Evolutionary conservation across 1,139 yeast species (phyloP).

Genomic region (Meyerozyma carpophila): DNA sequence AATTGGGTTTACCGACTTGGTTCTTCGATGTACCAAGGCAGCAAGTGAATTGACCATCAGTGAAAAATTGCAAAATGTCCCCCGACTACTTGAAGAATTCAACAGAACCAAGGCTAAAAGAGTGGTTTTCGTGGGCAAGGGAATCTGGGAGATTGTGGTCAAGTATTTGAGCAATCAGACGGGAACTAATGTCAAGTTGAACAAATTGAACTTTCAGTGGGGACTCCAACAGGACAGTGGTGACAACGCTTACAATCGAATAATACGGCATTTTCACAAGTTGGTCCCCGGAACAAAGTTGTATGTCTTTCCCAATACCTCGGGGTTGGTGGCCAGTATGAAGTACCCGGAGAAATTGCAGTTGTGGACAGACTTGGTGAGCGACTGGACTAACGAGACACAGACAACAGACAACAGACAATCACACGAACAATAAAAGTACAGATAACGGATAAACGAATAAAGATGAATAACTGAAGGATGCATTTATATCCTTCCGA

Average conservation of each 20-base stretch:
- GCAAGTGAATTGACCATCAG: constrained; percentile 47
- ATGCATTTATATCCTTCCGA: too few relatives aligned
- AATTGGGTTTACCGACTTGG: constrained; percentile 71
- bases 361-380: constrained; percentile 42
- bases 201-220: constrained; percentile 36
- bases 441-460: too few relatives aligned
- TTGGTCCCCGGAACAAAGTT: constrained; percentile 17
- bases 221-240: constrained; percentile 37
- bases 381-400: constrained; percentile 3
- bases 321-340: constrained; percentile 64
- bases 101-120: constrained; percentile 28
- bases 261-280: constrained; percentile 14
- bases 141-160: constrained; percentile 67
- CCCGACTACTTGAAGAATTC: constrained; percentile 46
- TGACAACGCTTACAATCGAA: constrained; percentile 11
- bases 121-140: constrained; percentile 66
- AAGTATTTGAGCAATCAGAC: constrained; percentile 8
- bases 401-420: too few relatives aligned
- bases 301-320: constrained; percentile 68
- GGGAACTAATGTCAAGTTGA: constrained; percentile 18
- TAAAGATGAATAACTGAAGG: too few relatives aligned
- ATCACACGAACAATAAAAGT: too few relatives aligned
- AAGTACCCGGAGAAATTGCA: constrained; percentile 38
- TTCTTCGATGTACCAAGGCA: constrained; percentile 57
- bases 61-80: constrained; percentile 57